Evolutionary conservation across 371 early-diverging fungal species (phyloP).

Genomic region (Globomyces sp.): DNA sequence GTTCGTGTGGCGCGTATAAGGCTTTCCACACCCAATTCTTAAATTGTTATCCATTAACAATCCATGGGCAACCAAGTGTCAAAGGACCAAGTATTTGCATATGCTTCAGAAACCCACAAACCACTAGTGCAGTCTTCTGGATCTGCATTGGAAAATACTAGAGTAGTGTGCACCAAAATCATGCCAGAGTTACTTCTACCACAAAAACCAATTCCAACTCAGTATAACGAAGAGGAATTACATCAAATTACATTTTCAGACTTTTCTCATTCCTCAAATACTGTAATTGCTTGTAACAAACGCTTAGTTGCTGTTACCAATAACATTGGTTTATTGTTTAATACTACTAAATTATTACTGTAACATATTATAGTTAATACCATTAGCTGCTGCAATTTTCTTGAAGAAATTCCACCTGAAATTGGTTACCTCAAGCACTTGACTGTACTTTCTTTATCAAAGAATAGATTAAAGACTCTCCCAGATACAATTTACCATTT

Average conservation of each 20-base stretch:
- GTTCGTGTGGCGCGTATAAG: no score
- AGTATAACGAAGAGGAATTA: no score
- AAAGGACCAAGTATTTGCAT: no score
- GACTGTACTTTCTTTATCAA: conserved; percentile 60
- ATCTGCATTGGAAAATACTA: no score
- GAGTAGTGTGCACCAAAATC: no score
- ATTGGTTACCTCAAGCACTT: conserved; percentile 66
- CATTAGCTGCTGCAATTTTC: conserved; percentile 44
- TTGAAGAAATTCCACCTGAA: conserved; percentile 54
- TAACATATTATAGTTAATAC: conserved; percentile 5
- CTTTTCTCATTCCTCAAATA: neutral
- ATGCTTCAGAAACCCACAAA: no score
- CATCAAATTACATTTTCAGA: neutral
- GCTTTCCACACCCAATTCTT: no score
- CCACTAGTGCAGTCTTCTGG: no score
- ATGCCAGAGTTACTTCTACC: no score
- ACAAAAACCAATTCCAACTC: no score
- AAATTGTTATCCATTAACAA: no score
- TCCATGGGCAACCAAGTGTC: no score
- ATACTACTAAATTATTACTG: conserved; percentile 26
- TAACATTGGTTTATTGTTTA: conserved; percentile 39
- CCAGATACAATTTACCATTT: conserved; percentile 73
- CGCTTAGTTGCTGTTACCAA: conserved; percentile 34
- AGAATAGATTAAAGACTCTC: conserved; percentile 58
- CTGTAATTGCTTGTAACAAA: conserved; percentile 15